Conservation (phyloP, 805 yeast genomes). For the Candida peoriensis region DNA sequence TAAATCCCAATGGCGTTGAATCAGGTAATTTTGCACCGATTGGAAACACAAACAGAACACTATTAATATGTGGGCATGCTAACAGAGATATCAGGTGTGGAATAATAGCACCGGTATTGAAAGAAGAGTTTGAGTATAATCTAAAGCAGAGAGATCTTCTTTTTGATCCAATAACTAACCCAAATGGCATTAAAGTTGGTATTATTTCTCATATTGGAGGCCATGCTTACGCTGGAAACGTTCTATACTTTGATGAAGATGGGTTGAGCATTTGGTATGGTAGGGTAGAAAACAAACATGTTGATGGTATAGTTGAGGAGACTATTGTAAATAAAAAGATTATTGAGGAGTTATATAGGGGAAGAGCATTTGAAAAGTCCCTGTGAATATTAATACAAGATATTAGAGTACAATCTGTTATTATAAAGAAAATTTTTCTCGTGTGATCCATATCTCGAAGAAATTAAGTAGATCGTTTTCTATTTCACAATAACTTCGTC, state of each 20-base stretch:
- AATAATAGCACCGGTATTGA: constrained; percentile 51
- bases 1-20: constrained; percentile 31
- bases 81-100: constrained; percentile 68
- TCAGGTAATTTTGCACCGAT: constrained; percentile 18
- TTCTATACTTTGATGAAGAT: constrained; percentile 45
- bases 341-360: constrained; percentile 55
- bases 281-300: constrained; percentile 56
- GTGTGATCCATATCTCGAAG: too few relatives aligned
- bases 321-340: constrained; percentile 45
- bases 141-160: constrained; percentile 31
- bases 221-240: constrained; percentile 81
- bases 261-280: constrained; percentile 66
- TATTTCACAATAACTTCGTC: too few relatives aligned
- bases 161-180: constrained; percentile 17
- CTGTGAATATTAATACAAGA: too few relatives aligned
- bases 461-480: too few relatives aligned
- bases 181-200: constrained; percentile 39
- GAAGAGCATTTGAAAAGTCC: too few relatives aligned
- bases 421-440: too few relatives aligned
- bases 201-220: constrained; percentile 78
- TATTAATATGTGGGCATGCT: constrained; percentile 63
- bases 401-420: too few relatives aligned
- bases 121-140: constrained; percentile 43
- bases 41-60: constrained; percentile 18
- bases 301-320: constrained; percentile 60